Conservation (phyloP, 345 rosid species). For the Moricandia moricandioides region DNA sequence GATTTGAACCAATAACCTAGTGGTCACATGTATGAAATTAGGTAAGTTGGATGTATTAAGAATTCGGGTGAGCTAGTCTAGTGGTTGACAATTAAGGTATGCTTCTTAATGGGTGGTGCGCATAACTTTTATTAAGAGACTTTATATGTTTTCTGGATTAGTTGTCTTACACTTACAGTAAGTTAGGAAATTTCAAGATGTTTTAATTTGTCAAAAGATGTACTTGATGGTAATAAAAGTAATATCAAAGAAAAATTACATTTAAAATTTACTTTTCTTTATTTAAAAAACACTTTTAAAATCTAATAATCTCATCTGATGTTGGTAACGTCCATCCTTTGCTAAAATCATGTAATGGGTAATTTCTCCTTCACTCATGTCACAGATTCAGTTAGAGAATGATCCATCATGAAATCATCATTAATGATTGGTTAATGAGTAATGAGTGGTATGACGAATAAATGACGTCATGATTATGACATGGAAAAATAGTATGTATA, state of each 20-base stretch:
- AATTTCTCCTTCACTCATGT: not conserved
- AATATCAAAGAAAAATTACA: not conserved
- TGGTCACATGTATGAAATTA: not conserved
- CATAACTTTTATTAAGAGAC: not conserved
- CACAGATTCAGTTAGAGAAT: not conserved
- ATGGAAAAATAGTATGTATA: not conserved
- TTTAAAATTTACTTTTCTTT: not conserved
- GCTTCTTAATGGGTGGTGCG: not conserved
- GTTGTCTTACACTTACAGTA: too few species aligned
- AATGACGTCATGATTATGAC: not conserved
- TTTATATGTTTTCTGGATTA: not conserved
- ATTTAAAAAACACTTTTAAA: too few species aligned
- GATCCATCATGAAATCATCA: conserved; percentile 17
- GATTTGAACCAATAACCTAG: too few species aligned
- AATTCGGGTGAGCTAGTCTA: not conserved
- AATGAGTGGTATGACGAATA: conserved; percentile 8
- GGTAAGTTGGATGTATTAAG: not conserved
- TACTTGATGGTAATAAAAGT: not conserved
- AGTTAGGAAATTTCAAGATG: not conserved
- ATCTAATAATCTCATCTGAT: too few species aligned
- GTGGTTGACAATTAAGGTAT: not conserved
- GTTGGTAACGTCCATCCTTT: too few species aligned
- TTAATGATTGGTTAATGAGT: not conserved
- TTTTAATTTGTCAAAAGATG: not conserved
- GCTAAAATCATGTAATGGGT: not conserved